phyloP scores from a whole-genome alignment of 257 asterid species.

The Gentiana straminea region DNA sequence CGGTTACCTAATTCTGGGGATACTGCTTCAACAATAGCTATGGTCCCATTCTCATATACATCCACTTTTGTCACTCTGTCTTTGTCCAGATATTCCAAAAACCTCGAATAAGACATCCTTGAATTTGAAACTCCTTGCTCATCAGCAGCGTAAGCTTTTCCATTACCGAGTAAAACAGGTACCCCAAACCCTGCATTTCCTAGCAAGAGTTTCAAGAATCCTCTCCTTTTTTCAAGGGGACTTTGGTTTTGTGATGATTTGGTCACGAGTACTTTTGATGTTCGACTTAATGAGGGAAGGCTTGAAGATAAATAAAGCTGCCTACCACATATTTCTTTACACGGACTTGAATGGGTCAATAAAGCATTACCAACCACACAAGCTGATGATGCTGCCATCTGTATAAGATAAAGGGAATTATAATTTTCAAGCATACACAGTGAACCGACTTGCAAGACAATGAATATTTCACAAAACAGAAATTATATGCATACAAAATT shows the following conservation, averaged over 20 bases:
- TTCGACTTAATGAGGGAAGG: conserved; percentile 33
- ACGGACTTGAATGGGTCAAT: conserved; percentile 28
- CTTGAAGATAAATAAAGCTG: conserved; percentile 33
- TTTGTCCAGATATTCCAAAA: conserved; percentile 89
- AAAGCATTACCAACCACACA: conserved; percentile 67
- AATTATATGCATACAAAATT: no score
- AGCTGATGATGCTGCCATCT: conserved; percentile 81
- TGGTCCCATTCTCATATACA: conserved; percentile 82
- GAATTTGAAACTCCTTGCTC: conserved; percentile 91
- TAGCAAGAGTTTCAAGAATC: conserved; percentile 62
- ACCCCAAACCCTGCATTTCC: conserved; percentile 56
- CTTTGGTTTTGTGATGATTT: conserved; percentile 43
- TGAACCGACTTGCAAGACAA: no score
- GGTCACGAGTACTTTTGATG: conserved; percentile 30
- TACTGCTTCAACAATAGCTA: conserved; percentile 88
- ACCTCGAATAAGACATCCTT: conserved; percentile 94
- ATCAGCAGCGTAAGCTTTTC: conserved; percentile 80
- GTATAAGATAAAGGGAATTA: no score
- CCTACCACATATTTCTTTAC: conserved; percentile 52
- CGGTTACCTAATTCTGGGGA: conserved; percentile 90
- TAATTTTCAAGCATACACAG: no score
- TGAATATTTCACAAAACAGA: no score
- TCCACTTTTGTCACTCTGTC: conserved; percentile 81
- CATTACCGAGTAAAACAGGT: conserved; percentile 52
- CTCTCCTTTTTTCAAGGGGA: conserved; percentile 53